Evolutionary conservation across 192 early-diverging fungal genomes (phyloP), one percentile per base, ranked within the genome.

Genomic region (Phlyctochytrium arcticum): DNA sequence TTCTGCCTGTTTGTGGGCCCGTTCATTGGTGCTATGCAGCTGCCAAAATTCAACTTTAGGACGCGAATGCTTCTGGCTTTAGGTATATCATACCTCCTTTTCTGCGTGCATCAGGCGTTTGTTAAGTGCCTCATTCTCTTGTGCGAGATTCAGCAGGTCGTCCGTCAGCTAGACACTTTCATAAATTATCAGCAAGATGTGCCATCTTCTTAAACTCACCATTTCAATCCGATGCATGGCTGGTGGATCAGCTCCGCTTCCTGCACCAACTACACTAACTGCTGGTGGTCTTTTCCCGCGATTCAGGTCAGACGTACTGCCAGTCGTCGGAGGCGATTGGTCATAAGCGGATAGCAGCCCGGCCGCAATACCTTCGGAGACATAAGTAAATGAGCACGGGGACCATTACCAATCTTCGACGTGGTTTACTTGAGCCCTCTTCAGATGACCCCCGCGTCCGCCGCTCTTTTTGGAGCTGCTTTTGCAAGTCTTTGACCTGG

Each of bases 401-500:
- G n/a, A n/a, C n/a, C n/a, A n/a, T n/a, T n/a, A n/a, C n/a, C n/a
- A n/a, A n/a, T n/a, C n/a, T n/a, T n/a, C n/a, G n/a, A n/a, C n/a
- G n/a, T n/a, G n/a, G n/a, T 19, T 12, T 44, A 44, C 39, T 19
- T 44, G 21, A 44, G 39, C 39, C 39, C 39, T 44, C 39, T 57
- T 66, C 69, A 27, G 58, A 39, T 4, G 35, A 12, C 9, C 44
- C 64, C 12, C 68, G 44, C 33, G 61, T 42, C 49, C 69, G 73
- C 34, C 74, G 29, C 53, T 84, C 79, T 57, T 79, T 84, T 10
- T 63, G 21, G 5, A 84, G 54, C 61, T 84, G 82, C 68, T 82
- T 82, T 42, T 84, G 82, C 23, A 84, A 54, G 64, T 84, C 82
- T 57, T 80, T 82, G 7, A 82, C 68, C 80, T 81, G 30, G n/a